Percentiles rank a stretch among this genome's conserved stretches.
These are phyloP conservation scores for Phytophthora ohioensis DNA, from an alignment of 352 stramenopile genomes.

Conservation along the genomic window DNA sequence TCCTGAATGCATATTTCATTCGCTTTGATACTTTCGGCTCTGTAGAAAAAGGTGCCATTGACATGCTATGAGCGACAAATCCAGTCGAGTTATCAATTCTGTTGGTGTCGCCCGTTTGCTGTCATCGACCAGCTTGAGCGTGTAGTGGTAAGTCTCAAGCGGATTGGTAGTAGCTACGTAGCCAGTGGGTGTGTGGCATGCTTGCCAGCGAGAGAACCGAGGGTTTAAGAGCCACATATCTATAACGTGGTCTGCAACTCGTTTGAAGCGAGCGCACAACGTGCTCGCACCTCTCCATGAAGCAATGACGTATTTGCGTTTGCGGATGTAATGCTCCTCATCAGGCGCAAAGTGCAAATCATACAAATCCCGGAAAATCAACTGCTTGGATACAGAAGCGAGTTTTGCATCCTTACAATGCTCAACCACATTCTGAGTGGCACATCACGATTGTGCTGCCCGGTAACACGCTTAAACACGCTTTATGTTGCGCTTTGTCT, in stretches of 20 bases:
- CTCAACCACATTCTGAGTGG: background rate
- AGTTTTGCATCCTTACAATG: background rate
- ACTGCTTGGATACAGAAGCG: background rate
- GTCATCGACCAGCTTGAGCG: conserved; percentile 3
- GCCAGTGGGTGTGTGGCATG: background rate
- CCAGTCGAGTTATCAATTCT: background rate
- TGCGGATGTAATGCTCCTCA: background rate
- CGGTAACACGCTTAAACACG: background rate
- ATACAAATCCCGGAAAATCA: conserved; percentile 1
- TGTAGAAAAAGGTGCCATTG: background rate
- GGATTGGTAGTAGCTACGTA: background rate
- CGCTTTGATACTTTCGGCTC: background rate
- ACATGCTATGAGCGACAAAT: background rate
- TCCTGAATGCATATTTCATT: background rate
- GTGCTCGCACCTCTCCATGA: background rate
- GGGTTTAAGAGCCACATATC: background rate
- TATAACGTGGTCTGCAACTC: background rate
- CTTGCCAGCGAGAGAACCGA: background rate
- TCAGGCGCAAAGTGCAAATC: conserved; percentile 3
- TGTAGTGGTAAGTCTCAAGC: background rate
- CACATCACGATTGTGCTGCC: background rate
- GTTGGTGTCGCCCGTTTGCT: conserved; percentile 1
- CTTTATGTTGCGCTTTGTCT: conserved; percentile 1
- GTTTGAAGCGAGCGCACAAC: background rate
- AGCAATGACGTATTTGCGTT: background rate